Evolutionary conservation across 768 basidiomycete species (phyloP).

Genomic region (Termitomyces eurrhizus): DNA sequence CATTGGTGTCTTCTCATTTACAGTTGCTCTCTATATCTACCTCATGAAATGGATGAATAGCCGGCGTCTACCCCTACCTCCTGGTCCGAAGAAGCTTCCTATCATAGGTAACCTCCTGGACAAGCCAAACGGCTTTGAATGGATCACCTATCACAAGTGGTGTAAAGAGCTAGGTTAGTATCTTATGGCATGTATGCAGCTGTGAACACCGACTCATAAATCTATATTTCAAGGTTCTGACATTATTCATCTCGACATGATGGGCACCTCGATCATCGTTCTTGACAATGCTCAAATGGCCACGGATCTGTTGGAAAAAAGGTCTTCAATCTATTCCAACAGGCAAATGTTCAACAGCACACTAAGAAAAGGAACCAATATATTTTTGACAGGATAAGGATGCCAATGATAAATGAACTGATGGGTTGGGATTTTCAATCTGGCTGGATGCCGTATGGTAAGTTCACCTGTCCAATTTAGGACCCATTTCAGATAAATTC

Average conservation of each 20-base stretch:
- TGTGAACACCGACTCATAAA: no score
- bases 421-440: constrained; percentile 5
- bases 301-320: constrained; percentile 22
- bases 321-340: constrained; percentile 19
- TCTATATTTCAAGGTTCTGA: constrained; percentile 14
- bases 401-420: no score
- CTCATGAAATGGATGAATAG: background rate
- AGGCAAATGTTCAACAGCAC: background rate
- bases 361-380: constrained; percentile 3
- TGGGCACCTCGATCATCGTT: constrained; percentile 20
- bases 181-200: background rate
- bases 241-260: constrained; percentile 21
- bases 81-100: background rate
- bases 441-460: constrained; percentile 16
- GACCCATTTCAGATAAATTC: background rate
- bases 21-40: background rate
- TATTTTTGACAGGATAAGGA: no score
- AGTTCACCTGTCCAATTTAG: background rate
- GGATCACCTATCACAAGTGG: background rate
- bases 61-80: background rate
- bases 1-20: background rate
- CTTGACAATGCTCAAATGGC: constrained; percentile 19
- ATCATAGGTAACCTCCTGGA: background rate
- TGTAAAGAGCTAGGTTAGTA: background rate
- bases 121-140: background rate